Conservation (phyloP, 441 rosid species). For the Daphne laureola region DNA sequence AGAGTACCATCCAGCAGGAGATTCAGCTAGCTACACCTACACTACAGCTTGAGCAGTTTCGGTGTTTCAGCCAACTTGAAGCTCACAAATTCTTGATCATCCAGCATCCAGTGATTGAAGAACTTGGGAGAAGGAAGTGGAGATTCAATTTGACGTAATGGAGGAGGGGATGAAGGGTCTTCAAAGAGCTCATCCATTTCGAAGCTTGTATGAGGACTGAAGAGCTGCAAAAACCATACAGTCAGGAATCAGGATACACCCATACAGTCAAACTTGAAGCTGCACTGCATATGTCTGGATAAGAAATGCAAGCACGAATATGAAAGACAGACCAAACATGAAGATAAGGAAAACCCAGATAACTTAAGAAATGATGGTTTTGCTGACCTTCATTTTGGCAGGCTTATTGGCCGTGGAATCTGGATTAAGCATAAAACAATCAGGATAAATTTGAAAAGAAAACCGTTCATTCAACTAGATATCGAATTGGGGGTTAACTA, state of each 20-base stretch:
- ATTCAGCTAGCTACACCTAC: conserved; percentile 2
- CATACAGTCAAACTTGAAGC: too few relatives aligned
- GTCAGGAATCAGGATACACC: not conserved
- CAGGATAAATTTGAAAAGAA: not conserved
- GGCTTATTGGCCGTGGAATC: too few relatives aligned
- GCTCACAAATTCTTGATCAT: conserved; percentile 20
- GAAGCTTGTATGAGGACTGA: conserved; percentile 22
- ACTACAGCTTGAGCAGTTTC: conserved; percentile 17
- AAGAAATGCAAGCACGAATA: not conserved
- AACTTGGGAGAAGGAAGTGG: conserved; percentile 29
- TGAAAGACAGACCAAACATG: not conserved
- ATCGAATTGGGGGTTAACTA: not conserved
- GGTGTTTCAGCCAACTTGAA: conserved; percentile 37
- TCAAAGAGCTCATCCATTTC: conserved; percentile 22
- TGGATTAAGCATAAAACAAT: not conserved
- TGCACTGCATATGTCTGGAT: too few relatives aligned
- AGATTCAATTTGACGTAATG: conserved; percentile 19
- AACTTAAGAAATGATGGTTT: too few relatives aligned
- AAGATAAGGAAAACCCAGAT: not conserved
- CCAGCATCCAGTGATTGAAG: conserved; percentile 16
- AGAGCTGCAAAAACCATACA: conserved; percentile 14
- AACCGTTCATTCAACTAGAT: not conserved
- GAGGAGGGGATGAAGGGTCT: conserved; percentile 16
- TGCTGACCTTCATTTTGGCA: too few relatives aligned
- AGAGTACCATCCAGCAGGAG: not conserved